A percentile compares a stretch with the other conserved stretches of the same genome.
These are phyloP conservation scores for Hydrangea macrophylla DNA, from an alignment of 148 eudicot species.

Conservation along the genomic window DNA sequence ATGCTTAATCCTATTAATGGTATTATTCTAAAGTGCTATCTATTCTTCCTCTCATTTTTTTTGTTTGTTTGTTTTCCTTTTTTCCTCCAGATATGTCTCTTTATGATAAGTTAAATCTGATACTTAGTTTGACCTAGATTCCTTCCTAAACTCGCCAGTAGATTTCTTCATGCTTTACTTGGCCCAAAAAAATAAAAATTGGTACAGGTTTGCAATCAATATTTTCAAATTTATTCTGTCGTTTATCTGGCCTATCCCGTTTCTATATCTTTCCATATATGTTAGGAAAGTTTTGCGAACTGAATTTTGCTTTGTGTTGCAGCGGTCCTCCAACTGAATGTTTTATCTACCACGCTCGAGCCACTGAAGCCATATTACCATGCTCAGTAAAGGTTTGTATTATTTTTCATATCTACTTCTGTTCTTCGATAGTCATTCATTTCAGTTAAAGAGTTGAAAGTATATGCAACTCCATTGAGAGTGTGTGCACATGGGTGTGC, in stretches of 20 bases:
- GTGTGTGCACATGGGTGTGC: background rate
- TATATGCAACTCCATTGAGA: background rate
- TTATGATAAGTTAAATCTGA: no score
- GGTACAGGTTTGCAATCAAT: background rate
- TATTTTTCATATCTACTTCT: background rate
- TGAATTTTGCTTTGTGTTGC: slow-evolving; percentile 17
- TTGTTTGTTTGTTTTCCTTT: no score
- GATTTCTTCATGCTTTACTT: no score
- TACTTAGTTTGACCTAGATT: no score
- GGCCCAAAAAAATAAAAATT: no score
- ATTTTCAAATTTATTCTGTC: background rate
- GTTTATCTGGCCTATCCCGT: background rate
- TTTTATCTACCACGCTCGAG: slow-evolving; percentile 84
- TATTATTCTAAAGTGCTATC: no score
- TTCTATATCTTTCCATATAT: background rate
- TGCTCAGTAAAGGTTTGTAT: slow-evolving; percentile 38
- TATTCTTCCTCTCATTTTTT: no score
- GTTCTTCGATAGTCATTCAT: background rate
- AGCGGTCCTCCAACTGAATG: slow-evolving; percentile 99
- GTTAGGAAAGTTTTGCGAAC: no score
- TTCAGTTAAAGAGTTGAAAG: no score
- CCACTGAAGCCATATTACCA: slow-evolving; percentile 57
- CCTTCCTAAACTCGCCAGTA: no score
- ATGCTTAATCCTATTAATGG: background rate
- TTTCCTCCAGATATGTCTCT: no score